These are phyloP conservation scores for Setaria viridis DNA, from an alignment of 202 grass and related monocot species.

Conservation along the genomic window DNA sequence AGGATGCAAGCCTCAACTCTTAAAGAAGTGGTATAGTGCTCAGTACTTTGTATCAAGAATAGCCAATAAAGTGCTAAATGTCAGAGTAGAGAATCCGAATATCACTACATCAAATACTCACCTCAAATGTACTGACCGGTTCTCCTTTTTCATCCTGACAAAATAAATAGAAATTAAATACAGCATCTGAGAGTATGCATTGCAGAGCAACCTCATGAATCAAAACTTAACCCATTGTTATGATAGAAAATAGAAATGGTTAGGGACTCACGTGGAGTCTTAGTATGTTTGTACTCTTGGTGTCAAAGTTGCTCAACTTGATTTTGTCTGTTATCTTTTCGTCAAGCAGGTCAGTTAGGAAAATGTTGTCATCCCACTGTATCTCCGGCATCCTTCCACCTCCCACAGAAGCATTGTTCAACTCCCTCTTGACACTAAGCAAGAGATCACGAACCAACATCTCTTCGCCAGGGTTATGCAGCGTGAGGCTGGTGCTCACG, in stretches of 20 bases:
- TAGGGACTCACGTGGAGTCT: conserved; percentile 38
- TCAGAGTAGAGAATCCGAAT: background rate
- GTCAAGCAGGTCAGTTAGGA: conserved; percentile 32
- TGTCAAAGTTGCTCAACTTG: conserved; percentile 30
- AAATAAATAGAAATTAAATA: conserved; percentile 21
- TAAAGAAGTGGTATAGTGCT: background rate
- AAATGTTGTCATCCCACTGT: background rate
- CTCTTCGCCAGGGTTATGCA: background rate
- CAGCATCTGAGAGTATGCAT: background rate
- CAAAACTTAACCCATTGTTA: background rate
- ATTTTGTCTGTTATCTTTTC: conserved; percentile 25
- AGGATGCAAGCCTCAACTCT: background rate
- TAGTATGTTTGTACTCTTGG: conserved; percentile 40
- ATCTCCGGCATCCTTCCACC: background rate
- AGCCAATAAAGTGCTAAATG: background rate
- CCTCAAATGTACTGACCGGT: conserved; percentile 35
- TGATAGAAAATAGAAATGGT: background rate
- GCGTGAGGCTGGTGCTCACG: background rate
- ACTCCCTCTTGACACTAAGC: background rate
- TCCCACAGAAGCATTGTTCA: background rate
- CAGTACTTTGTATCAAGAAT: background rate
- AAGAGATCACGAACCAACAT: conserved; percentile 25
- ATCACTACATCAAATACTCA: background rate
- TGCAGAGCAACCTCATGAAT: background rate
- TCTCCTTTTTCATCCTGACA: conserved; percentile 35